phyloP scores from a whole-genome alignment of 2,329 filamentous ascomycete species.

The Cercospora canescens region DNA sequence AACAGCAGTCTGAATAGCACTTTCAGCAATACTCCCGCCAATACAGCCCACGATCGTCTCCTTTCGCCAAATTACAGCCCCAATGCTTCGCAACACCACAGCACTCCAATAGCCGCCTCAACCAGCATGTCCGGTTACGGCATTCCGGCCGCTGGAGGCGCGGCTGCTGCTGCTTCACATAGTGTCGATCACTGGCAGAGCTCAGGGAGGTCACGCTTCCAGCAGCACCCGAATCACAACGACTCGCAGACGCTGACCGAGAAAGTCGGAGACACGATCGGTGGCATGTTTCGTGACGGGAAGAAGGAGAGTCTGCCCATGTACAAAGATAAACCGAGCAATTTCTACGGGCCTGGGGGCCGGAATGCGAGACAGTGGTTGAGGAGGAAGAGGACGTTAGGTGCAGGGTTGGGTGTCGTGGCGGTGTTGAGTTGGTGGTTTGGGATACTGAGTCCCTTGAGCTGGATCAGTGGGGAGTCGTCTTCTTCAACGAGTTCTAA shows the following conservation, averaged over 20 bases:
- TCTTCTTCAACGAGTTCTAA: conserved; percentile 3
- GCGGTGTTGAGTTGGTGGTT: conserved; percentile 66
- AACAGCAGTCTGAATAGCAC: conserved; percentile 9
- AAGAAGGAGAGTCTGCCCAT: conserved; percentile 69
- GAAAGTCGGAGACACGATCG: conserved; percentile 61
- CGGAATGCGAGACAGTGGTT: conserved; percentile 40
- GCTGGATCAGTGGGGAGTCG: conserved; percentile 20
- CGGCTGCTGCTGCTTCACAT: conserved; percentile 15
- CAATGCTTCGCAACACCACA: neutral
- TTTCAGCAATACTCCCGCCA: conserved; percentile 9
- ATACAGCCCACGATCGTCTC: neutral
- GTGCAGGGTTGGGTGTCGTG: conserved; percentile 57
- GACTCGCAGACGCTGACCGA: conserved; percentile 36
- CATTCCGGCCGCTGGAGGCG: conserved; percentile 19
- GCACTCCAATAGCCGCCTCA: conserved; percentile 2
- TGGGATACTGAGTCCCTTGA: conserved; percentile 56
- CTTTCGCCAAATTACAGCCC: conserved; percentile 3
- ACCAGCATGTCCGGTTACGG: conserved; percentile 26
- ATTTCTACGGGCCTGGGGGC: conserved; percentile 59
- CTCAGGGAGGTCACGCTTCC: conserved; percentile 24
- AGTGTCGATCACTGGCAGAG: conserved; percentile 17
- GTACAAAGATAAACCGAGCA: conserved; percentile 99
- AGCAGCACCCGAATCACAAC: conserved; percentile 14
- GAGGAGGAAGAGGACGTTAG: conserved; percentile 63
- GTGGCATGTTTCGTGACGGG: conserved; percentile 62